phyloP scores from a whole-genome alignment of 306 rosid species.

The Inga oerstediana region DNA sequence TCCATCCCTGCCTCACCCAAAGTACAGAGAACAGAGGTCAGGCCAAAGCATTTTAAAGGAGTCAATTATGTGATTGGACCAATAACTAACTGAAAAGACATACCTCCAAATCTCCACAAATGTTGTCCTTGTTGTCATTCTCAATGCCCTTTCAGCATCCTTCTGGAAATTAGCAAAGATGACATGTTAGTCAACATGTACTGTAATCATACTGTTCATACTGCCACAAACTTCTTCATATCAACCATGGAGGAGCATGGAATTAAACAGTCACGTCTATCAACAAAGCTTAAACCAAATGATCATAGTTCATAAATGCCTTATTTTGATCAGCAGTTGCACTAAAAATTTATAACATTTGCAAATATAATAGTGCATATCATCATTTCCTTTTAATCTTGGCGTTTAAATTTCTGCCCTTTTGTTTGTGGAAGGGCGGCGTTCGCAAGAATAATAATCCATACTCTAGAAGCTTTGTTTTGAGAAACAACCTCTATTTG shows the following conservation, averaged over 20 bases:
- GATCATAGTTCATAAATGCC: no score
- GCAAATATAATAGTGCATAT: not conserved
- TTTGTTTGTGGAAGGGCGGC: not conserved
- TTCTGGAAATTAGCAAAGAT: conserved; percentile 45
- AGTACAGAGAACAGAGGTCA: conserved; percentile 24
- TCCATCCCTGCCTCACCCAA: conserved; percentile 75
- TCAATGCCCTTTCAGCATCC: conserved; percentile 65
- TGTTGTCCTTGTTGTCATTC: conserved; percentile 87
- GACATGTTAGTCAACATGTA: conserved; percentile 22
- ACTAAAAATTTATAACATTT: not conserved
- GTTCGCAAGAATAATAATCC: conserved; percentile 8
- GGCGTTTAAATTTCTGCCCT: conserved; percentile 17
- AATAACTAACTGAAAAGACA: conserved; percentile 23
- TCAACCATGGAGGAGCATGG: not conserved
- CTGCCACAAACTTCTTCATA: not conserved
- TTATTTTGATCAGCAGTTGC: not conserved
- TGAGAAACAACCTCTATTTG: conserved; percentile 81
- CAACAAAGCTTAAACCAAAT: not conserved
- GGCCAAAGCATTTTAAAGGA: conserved; percentile 13
- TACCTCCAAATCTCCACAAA: conserved; percentile 88
- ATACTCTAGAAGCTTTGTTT: conserved; percentile 26
- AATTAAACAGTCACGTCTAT: not conserved
- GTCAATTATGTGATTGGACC: not conserved
- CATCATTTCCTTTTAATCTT: conserved; percentile 5
- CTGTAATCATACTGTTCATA: conserved; percentile 10